Percentiles rank a stretch among this genome's conserved stretches.
phyloP scores from a whole-genome alignment of 2,329 filamentous ascomycete species.

The Seiridium cupressi region DNA sequence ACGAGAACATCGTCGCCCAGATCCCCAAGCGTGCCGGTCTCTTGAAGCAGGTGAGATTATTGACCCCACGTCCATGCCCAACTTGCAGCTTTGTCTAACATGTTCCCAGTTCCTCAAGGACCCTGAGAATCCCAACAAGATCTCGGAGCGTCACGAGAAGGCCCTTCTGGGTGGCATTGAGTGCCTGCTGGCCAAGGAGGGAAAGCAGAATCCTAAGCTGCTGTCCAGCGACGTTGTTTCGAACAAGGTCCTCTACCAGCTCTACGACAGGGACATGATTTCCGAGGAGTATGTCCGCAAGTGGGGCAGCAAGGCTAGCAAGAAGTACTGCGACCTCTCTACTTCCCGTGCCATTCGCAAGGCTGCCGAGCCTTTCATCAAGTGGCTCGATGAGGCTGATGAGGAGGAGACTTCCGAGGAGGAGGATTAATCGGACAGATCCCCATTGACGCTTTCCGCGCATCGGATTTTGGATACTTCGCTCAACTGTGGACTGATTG shows the following conservation, averaged over 20 bases:
- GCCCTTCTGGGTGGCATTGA: conserved; percentile 93
- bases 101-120: conserved; percentile 62
- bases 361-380: conserved; percentile 89
- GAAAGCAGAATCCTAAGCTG: conserved; percentile 78
- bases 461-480: not conserved
- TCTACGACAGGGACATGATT: conserved; percentile 89
- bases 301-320: conserved; percentile 94
- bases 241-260: conserved; percentile 82
- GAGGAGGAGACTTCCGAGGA: conserved; percentile 64
- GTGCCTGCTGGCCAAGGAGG: conserved; percentile 72
- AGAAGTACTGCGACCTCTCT: conserved; percentile 91
- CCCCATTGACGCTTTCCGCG: not conserved
- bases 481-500: too few species aligned
- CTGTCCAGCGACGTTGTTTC: conserved; percentile 66
- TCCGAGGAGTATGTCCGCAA: conserved; percentile 84
- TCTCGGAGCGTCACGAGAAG: conserved; percentile 89
- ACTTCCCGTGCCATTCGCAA: conserved; percentile 95
- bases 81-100: conserved; percentile 23
- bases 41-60: conserved; percentile 72
- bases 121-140: conserved; percentile 10
- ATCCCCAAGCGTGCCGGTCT: conserved; percentile 80
- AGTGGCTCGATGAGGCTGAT: conserved; percentile 88
- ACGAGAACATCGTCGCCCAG: conserved; percentile 85
- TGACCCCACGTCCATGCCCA: too few species aligned
- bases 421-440: conserved; percentile 29